These are phyloP conservation scores for Gentiana straminea DNA, from an alignment of 257 asterid genomes.

Conservation along the genomic window DNA sequence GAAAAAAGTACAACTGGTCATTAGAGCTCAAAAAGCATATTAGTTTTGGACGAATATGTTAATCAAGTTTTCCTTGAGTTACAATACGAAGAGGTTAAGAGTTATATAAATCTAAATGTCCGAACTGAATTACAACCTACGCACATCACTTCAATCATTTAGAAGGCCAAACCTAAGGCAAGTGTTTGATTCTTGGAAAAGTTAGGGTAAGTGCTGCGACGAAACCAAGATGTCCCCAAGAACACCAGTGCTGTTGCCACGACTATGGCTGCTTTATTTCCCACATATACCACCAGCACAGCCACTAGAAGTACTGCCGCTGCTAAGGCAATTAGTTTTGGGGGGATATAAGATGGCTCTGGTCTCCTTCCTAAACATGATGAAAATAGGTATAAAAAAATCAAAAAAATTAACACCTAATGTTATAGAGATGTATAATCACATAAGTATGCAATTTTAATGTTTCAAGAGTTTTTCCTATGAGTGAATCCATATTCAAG, in stretches of 20 bases:
- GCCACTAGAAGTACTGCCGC: constrained; percentile 65
- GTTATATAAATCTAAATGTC: neutral
- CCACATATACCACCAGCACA: constrained; percentile 54
- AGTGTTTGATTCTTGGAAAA: constrained; percentile 63
- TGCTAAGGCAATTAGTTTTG: constrained; percentile 67
- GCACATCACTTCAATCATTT: constrained; percentile 33
- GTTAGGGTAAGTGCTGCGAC: constrained; percentile 45
- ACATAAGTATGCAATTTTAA: constrained; percentile 8
- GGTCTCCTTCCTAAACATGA: constrained; percentile 70
- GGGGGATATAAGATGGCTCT: constrained; percentile 67
- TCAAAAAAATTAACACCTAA: constrained; percentile 19
- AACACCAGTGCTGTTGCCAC: constrained; percentile 60
- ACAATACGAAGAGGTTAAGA: neutral
- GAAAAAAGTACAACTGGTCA: too few relatives aligned
- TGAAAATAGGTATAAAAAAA: constrained; percentile 42
- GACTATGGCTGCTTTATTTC: constrained; percentile 60
- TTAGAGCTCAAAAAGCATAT: too few relatives aligned
- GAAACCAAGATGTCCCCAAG: constrained; percentile 57
- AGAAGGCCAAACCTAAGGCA: constrained; percentile 77
- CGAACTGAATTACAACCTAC: constrained; percentile 16
- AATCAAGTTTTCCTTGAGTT: too few relatives aligned
- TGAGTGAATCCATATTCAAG: neutral
- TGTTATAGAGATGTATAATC: constrained; percentile 7
- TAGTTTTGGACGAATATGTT: too few relatives aligned
- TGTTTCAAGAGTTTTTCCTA: constrained; percentile 2